Conservation (phyloP, 495 filamentous ascomycete genomes). For the Penicillium salamii region DNA sequence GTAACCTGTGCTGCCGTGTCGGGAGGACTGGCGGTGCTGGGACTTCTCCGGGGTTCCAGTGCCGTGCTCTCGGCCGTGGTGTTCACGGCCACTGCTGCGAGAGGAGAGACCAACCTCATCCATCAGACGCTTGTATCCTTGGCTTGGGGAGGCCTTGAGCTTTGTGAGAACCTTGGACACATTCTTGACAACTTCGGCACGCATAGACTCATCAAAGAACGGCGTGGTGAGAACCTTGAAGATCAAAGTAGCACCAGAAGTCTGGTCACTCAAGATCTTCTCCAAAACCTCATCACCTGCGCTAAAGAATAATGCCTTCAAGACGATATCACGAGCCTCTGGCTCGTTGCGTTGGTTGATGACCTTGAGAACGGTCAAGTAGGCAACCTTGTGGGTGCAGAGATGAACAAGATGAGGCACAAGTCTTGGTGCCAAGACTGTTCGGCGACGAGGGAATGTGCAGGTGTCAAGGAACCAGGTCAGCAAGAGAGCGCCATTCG, state of each 20-base stretch:
- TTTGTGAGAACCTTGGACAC: conserved; percentile 84
- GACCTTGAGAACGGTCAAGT: conserved; percentile 94
- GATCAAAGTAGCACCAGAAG: conserved; percentile 90
- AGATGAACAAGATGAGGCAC: conserved; percentile 96
- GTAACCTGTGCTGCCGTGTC: conserved; percentile 43
- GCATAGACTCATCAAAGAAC: conserved; percentile 92
- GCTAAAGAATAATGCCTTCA: conserved; percentile 93
- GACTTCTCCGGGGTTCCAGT: conserved; percentile 43
- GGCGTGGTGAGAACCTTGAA: conserved; percentile 98
- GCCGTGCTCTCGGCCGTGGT: conserved; percentile 43
- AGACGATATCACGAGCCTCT: conserved; percentile 87
- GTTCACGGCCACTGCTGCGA: conserved; percentile 49
- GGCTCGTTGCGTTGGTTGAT: conserved; percentile 97
- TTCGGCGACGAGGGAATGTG: conserved; percentile 88
- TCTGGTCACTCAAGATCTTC: conserved; percentile 86
- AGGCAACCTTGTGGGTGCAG: conserved; percentile 98
- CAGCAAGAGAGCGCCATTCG: conserved; percentile 88
- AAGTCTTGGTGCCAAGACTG: conserved; percentile 86
- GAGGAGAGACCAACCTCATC: conserved; percentile 89
- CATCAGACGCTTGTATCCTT: conserved; percentile 98
- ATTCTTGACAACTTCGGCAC: conserved; percentile 82
- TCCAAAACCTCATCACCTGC: conserved; percentile 83
- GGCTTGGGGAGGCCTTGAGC: conserved; percentile 87
- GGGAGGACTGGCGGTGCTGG: conserved; percentile 48
- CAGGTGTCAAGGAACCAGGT: conserved; percentile 99